These are phyloP conservation scores for Chrysoporthe austroafricana DNA, from an alignment of 2,329 filamentous ascomycete genomes.

Conservation along the genomic window DNA sequence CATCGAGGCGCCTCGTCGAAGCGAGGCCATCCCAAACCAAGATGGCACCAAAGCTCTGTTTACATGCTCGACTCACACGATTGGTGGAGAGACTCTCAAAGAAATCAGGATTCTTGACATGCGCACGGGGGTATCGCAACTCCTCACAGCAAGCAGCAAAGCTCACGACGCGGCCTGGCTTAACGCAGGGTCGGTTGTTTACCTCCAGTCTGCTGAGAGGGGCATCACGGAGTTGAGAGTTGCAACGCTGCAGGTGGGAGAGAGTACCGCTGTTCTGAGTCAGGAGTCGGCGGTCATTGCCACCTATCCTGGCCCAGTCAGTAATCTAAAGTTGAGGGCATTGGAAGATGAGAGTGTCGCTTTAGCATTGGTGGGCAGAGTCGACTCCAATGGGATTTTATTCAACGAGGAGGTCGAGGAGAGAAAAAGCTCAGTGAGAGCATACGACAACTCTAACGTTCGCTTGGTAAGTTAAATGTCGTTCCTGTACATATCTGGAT, in stretches of 20 bases:
- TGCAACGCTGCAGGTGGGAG: conserved; percentile 24
- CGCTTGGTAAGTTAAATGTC: conserved; percentile 37
- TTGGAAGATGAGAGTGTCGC: conserved; percentile 41
- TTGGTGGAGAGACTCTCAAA: conserved; percentile 38
- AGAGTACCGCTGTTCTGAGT: conserved; percentile 29
- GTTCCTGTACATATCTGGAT: not conserved
- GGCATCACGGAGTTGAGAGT: conserved; percentile 41
- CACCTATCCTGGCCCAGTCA: conserved; percentile 40
- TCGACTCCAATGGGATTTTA: conserved; percentile 38
- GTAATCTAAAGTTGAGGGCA: conserved; percentile 39
- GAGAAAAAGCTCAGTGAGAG: conserved; percentile 36
- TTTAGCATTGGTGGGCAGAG: conserved; percentile 41
- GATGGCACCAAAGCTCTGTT: conserved; percentile 44
- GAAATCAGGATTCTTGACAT: conserved; percentile 43
- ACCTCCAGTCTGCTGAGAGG: conserved; percentile 36
- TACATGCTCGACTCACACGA: conserved; percentile 40
- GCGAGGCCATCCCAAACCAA: conserved; percentile 41
- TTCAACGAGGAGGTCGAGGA: conserved; percentile 38
- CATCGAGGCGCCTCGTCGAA: conserved; percentile 31
- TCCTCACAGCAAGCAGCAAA: conserved; percentile 35
- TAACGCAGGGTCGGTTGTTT: conserved; percentile 39
- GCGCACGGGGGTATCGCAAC: conserved; percentile 34
- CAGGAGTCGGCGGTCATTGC: conserved; percentile 35
- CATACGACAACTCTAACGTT: conserved; percentile 41
- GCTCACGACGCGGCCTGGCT: conserved; percentile 44